A percentile compares a stretch with the other conserved stretches of the same genome.
Conservation (phyloP, 768 basidiomycete species). For the Peribolospora baueri region DNA sequence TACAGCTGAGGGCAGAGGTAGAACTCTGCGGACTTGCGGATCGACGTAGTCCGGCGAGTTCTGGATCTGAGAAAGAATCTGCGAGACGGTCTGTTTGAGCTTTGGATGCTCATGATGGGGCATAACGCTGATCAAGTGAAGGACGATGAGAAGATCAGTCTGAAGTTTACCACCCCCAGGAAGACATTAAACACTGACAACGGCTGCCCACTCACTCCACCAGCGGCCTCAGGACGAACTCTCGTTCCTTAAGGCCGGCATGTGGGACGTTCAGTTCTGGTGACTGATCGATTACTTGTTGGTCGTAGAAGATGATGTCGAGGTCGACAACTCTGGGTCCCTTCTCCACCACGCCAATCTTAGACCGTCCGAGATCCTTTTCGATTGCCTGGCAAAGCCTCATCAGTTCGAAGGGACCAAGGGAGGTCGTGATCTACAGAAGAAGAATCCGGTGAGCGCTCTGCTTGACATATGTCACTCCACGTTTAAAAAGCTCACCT, state of each 20-base stretch:
- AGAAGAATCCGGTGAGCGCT: not conserved
- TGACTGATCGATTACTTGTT: slow-evolving; percentile 22
- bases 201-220: slow-evolving; percentile 39
- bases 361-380: slow-evolving; percentile 44
- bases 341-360: slow-evolving; percentile 36
- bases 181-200: no score
- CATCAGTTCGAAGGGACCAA: slow-evolving; percentile 37
- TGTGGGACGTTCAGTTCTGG: slow-evolving; percentile 56
- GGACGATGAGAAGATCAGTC: not conserved
- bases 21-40: slow-evolving; percentile 41
- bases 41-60: not conserved
- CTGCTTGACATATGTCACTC: not conserved
- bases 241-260: slow-evolving; percentile 50
- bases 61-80: slow-evolving; percentile 24
- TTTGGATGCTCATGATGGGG: slow-evolving; percentile 47
- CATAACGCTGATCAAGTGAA: slow-evolving; percentile 36
- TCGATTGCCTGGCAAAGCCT: slow-evolving; percentile 49
- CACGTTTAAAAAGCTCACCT: slow-evolving; percentile 30
- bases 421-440: slow-evolving; percentile 45
- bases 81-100: slow-evolving; percentile 25
- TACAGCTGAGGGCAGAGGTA: slow-evolving; percentile 41
- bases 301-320: slow-evolving; percentile 58
- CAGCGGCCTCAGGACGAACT: slow-evolving; percentile 74
- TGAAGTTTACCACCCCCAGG: not conserved
- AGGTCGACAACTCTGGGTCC: slow-evolving; percentile 79